Conservation (phyloP, 805 yeast species). For the Tetrapisispora nanseiensis region DNA sequence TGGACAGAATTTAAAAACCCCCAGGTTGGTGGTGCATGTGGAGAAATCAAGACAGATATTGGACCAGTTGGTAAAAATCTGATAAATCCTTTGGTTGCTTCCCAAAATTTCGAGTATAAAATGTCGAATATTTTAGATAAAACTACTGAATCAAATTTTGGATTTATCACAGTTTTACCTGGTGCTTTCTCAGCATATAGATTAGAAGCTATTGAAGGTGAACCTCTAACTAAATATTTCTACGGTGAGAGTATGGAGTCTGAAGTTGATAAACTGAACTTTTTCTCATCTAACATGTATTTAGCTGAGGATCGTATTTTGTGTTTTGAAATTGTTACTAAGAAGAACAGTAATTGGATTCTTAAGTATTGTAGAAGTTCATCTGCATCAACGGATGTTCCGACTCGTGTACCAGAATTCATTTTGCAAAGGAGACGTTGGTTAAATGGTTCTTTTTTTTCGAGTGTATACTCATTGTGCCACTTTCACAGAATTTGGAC, state of each 20-base stretch:
- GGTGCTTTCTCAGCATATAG: constrained; percentile 97
- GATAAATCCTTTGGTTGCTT: constrained; percentile 83
- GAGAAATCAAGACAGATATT: constrained; percentile 82
- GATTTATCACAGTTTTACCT: constrained; percentile 87
- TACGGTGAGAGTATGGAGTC: constrained; percentile 79
- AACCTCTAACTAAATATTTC: constrained; percentile 80
- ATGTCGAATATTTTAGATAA: constrained; percentile 91
- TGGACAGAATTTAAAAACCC: constrained; percentile 81
- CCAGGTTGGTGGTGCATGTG: constrained; percentile 94
- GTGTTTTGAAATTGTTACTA: constrained; percentile 93
- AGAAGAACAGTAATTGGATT: constrained; percentile 60
- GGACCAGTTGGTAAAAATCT: constrained; percentile 51
- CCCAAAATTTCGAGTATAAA: constrained; percentile 94
- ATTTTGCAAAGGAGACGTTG: constrained; percentile 90
- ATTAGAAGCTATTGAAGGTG: constrained; percentile 71
- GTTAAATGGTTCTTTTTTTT: constrained; percentile 95
- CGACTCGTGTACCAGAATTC: constrained; percentile 76
- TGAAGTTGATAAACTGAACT: constrained; percentile 56
- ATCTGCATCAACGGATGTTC: constrained; percentile 91
- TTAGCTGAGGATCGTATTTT: constrained; percentile 92
- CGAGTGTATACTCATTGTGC: constrained; percentile 76
- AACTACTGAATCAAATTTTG: constrained; percentile 91
- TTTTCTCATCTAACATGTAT: constrained; percentile 93
- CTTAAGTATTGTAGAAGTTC: constrained; percentile 81
- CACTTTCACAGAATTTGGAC: constrained; percentile 71